Conservation (phyloP, 371 early-diverging fungal genomes). For the Coemansia sp. region DNA sequence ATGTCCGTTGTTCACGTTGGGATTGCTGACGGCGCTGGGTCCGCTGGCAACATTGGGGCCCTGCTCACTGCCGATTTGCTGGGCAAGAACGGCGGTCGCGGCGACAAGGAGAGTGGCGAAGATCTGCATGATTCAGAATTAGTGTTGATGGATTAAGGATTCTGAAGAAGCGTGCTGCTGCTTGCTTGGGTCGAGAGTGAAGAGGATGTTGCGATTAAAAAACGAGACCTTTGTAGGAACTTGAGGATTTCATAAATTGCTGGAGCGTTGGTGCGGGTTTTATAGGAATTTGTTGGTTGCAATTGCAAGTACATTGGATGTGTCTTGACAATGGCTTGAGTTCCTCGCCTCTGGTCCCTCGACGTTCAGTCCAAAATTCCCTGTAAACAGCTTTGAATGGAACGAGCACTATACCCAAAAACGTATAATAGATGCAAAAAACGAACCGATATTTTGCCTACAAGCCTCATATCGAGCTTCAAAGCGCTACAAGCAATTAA, state of each 20-base stretch:
- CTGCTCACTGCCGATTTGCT: conserved; percentile 38
- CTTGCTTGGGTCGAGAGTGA: not conserved
- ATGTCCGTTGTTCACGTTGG: conserved; percentile 44
- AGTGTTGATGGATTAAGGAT: not conserved
- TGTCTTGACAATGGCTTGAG: too few species aligned
- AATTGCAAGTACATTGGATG: not conserved
- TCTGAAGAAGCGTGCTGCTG: not conserved
- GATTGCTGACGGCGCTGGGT: conserved; percentile 34
- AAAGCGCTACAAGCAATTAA: not conserved
- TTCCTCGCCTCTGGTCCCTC: too few species aligned
- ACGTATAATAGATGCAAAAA: not conserved
- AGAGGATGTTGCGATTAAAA: conserved; percentile 2
- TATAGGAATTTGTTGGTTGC: not conserved
- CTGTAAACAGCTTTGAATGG: not conserved
- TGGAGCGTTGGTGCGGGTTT: too few species aligned
- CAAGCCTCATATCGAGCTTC: not conserved
- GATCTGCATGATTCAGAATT: conserved; percentile 20
- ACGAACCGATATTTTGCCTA: not conserved
- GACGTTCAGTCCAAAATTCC: not conserved
- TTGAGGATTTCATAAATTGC: not conserved
- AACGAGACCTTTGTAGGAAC: conserved; percentile 7
- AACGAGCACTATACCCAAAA: not conserved
- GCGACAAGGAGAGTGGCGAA: conserved; percentile 33
- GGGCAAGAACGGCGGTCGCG: conserved; percentile 45
- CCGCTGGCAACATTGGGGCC: conserved; percentile 31